A percentile compares a stretch with the other conserved stretches of the same genome.
phyloP scores from a whole-genome alignment of 805 yeast genomes.

The Lipomyces yamadae region DNA sequence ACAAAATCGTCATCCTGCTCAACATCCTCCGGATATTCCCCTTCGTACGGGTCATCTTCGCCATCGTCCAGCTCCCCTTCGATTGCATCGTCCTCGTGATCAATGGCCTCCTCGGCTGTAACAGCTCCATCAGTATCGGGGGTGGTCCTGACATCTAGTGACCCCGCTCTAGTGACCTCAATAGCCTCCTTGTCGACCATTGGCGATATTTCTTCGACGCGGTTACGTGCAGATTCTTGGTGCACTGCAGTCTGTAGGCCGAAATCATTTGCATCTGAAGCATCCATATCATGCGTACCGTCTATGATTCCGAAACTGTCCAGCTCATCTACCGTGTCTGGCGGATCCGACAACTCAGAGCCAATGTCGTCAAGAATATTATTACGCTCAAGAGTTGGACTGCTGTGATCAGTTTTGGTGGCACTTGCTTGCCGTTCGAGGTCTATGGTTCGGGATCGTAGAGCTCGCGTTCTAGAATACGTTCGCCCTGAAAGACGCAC shows the following conservation, averaged over 20 bases:
- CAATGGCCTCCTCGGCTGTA: constrained; percentile 1
- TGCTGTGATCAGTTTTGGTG: not conserved
- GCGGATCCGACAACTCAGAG: not conserved
- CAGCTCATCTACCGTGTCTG: not conserved
- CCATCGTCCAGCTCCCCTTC: not conserved
- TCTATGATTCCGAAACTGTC: not conserved
- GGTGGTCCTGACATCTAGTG: not conserved
- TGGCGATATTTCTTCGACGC: not conserved
- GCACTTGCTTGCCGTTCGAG: not conserved
- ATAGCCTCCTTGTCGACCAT: not conserved
- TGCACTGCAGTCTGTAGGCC: not conserved
- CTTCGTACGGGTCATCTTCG: constrained; percentile 6
- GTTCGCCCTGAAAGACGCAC: not conserved
- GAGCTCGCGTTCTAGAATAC: constrained; percentile 5
- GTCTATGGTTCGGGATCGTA: not conserved
- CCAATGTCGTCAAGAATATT: not conserved
- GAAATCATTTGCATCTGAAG: not conserved
- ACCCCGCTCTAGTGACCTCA: not conserved
- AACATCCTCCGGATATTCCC: not conserved
- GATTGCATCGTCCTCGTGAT: not conserved
- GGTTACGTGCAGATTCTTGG: not conserved
- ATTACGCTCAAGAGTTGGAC: not conserved
- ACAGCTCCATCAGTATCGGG: not conserved
- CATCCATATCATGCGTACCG: not conserved
- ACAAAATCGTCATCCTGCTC: constrained; percentile 6